A percentile compares a stretch with the other conserved stretches of the same genome.
phyloP scores from a whole-genome alignment of 495 filamentous ascomycete species.

The Aspergillus asperescens region DNA sequence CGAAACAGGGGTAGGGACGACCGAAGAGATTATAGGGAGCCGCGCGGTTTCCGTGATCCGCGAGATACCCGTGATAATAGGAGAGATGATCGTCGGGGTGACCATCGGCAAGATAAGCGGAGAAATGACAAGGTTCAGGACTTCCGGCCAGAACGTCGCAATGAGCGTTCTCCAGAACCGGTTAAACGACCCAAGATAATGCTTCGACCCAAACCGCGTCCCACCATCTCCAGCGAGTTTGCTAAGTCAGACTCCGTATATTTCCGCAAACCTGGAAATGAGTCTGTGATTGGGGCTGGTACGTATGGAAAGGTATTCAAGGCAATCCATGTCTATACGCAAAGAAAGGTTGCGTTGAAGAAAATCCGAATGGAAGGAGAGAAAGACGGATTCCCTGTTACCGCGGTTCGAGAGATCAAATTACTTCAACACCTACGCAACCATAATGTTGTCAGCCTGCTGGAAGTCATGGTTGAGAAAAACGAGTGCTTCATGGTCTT shows the following conservation, averaged over 20 bases:
- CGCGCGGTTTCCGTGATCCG: constrained; percentile 46
- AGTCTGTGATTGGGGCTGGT: constrained; percentile 88
- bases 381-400: constrained; percentile 95
- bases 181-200: constrained; percentile 64
- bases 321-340: constrained; percentile 90
- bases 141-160: constrained; percentile 38
- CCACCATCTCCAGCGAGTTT: constrained; percentile 64
- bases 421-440: constrained; percentile 91
- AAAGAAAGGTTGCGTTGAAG: constrained; percentile 86
- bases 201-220: constrained; percentile 66
- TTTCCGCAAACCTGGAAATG: constrained; percentile 86
- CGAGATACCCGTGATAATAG: constrained; percentile 46
- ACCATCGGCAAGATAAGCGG: constrained; percentile 34
- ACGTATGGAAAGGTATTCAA: constrained; percentile 99
- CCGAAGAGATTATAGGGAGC: constrained; percentile 36
- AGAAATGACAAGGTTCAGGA: constrained; percentile 35
- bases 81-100: constrained; percentile 38
- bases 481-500: constrained; percentile 99
- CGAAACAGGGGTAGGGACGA: constrained; percentile 37
- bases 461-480: constrained; percentile 95
- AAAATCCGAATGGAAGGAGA: constrained; percentile 94
- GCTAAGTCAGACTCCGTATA: constrained; percentile 79
- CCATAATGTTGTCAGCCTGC: constrained; percentile 72
- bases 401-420: constrained; percentile 94
- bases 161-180: constrained; percentile 37